phyloP scores from a whole-genome alignment of 2,329 filamentous ascomycete genomes.

The Stemphylium lycopersici region DNA sequence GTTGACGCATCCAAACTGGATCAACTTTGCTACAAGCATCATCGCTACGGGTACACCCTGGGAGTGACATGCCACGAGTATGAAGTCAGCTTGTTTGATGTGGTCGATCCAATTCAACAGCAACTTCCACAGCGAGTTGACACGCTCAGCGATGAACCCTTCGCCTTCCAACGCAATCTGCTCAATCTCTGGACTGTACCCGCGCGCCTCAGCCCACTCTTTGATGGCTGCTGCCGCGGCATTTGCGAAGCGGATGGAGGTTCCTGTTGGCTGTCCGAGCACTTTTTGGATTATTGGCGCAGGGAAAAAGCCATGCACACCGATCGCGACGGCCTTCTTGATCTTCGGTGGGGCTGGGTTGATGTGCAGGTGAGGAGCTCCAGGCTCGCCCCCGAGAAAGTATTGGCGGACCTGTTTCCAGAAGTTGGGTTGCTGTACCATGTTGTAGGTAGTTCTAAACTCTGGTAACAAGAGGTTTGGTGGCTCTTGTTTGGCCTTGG shows the following conservation, averaged over 20 bases:
- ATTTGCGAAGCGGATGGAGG: slow-evolving; percentile 90
- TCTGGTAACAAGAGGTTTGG: slow-evolving; percentile 73
- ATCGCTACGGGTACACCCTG: slow-evolving; percentile 94
- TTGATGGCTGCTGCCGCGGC: slow-evolving; percentile 83
- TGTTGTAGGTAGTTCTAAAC: slow-evolving; percentile 70
- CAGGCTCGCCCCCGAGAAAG: slow-evolving; percentile 57
- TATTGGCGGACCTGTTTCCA: slow-evolving; percentile 52
- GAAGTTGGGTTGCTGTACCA: slow-evolving; percentile 53
- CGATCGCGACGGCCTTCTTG: slow-evolving; percentile 87
- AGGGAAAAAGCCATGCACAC: slow-evolving; percentile 92
- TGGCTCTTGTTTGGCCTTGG: slow-evolving; percentile 43
- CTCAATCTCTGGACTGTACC: slow-evolving; percentile 81
- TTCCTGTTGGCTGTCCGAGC: slow-evolving; percentile 93
- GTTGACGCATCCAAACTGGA: slow-evolving; percentile 84
- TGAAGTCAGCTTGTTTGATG: slow-evolving; percentile 84
- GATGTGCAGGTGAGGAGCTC: slow-evolving; percentile 71
- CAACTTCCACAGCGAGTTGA: slow-evolving; percentile 92
- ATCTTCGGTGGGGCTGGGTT: slow-evolving; percentile 72
- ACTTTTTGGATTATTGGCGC: slow-evolving; percentile 85
- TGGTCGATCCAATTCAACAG: slow-evolving; percentile 94
- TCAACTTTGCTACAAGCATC: slow-evolving; percentile 90
- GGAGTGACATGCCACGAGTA: slow-evolving; percentile 91
- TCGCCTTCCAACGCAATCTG: slow-evolving; percentile 95
- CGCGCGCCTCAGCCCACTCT: slow-evolving; percentile 73
- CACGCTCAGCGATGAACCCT: slow-evolving; percentile 85